These are phyloP conservation scores for Leccinum olivaceopallidum DNA, from an alignment of 768 basidiomycete genomes.

Conservation along the genomic window DNA sequence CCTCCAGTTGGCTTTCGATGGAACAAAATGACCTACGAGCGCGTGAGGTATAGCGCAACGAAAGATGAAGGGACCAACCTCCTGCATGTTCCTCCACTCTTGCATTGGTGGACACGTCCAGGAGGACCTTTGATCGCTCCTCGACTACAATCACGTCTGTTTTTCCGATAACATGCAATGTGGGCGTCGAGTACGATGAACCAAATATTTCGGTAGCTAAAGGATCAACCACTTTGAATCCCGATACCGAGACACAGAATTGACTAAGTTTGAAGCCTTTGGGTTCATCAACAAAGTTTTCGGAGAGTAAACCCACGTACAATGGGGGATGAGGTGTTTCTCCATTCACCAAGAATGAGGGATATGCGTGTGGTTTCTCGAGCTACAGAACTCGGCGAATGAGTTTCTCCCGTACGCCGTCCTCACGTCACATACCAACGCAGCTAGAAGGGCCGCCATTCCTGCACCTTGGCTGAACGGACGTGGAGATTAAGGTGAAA, in stretches of 20 bases:
- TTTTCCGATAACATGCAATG: slow-evolving; percentile 75
- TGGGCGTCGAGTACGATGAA: slow-evolving; percentile 62
- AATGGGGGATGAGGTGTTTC: slow-evolving; percentile 72
- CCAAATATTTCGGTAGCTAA: slow-evolving; percentile 51
- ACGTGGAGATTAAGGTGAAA: slow-evolving; percentile 7
- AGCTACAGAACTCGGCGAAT: slow-evolving; percentile 38
- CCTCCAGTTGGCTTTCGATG: slow-evolving; percentile 74
- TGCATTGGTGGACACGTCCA: slow-evolving; percentile 52
- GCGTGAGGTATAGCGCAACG: slow-evolving; percentile 1
- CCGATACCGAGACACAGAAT: slow-evolving; percentile 77
- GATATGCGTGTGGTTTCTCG: slow-evolving; percentile 52
- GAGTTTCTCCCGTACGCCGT: neutral
- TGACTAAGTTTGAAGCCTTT: slow-evolving; percentile 40
- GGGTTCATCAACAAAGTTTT: neutral
- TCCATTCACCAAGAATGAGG: slow-evolving; percentile 63
- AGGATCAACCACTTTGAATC: slow-evolving; percentile 56
- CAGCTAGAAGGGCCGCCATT: slow-evolving; percentile 68
- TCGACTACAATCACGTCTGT: slow-evolving; percentile 73
- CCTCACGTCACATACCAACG: slow-evolving; percentile 52
- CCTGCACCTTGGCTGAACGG: slow-evolving; percentile 70
- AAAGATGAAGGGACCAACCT: slow-evolving; percentile 47
- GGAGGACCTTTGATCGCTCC: slow-evolving; percentile 61
- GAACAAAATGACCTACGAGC: slow-evolving; percentile 75
- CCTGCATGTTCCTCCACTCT: slow-evolving; percentile 80
- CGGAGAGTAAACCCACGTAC: slow-evolving; percentile 40